phyloP scores from a whole-genome alignment of 331 rosid species.

The Stylosanthes scabra region DNA sequence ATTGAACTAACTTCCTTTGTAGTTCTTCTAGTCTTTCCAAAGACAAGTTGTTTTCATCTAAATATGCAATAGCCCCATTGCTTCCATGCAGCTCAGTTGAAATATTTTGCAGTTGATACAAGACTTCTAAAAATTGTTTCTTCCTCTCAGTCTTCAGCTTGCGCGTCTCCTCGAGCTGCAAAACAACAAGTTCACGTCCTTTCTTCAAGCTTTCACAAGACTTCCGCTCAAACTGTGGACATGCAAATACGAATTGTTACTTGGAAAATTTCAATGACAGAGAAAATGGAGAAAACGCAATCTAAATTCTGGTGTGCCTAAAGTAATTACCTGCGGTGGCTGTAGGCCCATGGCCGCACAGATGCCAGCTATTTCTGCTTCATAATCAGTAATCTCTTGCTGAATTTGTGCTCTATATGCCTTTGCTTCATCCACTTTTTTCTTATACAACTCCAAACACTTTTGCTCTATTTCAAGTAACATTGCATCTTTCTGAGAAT shows the following conservation, averaged over 20 bases:
- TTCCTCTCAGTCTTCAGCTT: slow-evolving; percentile 55
- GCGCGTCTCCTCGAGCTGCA: slow-evolving; percentile 51
- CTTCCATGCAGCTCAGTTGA: slow-evolving; percentile 47
- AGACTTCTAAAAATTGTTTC: slow-evolving; percentile 50
- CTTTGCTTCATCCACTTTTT: slow-evolving; percentile 55
- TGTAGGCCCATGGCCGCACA: slow-evolving; percentile 55
- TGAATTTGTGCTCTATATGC: slow-evolving; percentile 48
- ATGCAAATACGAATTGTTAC: no score
- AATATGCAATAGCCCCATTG: slow-evolving; percentile 35
- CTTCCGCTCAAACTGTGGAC: slow-evolving; percentile 48
- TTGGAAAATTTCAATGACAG: slow-evolving; percentile 5
- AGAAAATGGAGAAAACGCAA: neutral
- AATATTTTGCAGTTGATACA: slow-evolving; percentile 51
- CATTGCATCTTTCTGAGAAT: slow-evolving; percentile 50
- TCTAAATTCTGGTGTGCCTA: slow-evolving; percentile 22
- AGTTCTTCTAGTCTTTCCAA: slow-evolving; percentile 60
- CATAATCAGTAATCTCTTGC: slow-evolving; percentile 49
- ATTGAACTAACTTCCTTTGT: slow-evolving; percentile 43
- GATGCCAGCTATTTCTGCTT: slow-evolving; percentile 50
- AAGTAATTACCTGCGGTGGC: slow-evolving; percentile 47
- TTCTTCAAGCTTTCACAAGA: slow-evolving; percentile 55
- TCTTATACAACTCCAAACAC: slow-evolving; percentile 55
- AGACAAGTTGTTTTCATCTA: slow-evolving; percentile 68
- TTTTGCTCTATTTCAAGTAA: slow-evolving; percentile 55
- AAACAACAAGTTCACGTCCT: slow-evolving; percentile 46